Evolutionary conservation across 2,329 filamentous ascomycete species (phyloP).

Genomic region (Helotiales sp.): DNA sequence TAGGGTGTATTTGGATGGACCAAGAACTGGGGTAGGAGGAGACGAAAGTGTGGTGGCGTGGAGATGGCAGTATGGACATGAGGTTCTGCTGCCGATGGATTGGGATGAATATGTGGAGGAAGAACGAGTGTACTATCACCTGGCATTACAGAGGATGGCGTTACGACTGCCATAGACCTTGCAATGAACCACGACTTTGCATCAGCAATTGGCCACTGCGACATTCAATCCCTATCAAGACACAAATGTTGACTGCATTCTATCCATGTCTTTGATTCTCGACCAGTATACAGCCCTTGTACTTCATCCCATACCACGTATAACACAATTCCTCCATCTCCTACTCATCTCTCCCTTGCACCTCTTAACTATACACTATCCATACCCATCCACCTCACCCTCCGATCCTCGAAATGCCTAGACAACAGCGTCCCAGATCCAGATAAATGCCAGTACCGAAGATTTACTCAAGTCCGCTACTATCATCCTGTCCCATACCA

Average conservation of each 20-base stretch:
- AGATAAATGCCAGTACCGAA: no score
- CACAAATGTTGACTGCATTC: constrained; percentile 22
- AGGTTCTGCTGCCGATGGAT: not conserved
- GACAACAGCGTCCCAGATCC: not conserved
- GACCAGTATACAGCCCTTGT: constrained; percentile 14
- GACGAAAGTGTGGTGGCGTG: not conserved
- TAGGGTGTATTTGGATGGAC: constrained; percentile 21
- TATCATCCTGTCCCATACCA: no score
- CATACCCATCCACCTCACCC: not conserved
- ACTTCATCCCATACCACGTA: constrained; percentile 5
- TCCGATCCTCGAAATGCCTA: constrained; percentile 1
- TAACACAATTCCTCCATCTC: not conserved
- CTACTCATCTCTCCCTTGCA: no score
- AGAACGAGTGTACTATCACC: constrained; percentile 24
- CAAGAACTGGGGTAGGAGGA: not conserved
- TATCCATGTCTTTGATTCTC: constrained; percentile 19
- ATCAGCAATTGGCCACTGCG: not conserved
- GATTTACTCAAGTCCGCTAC: no score
- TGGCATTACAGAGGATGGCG: constrained; percentile 16
- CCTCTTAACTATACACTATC: constrained; percentile 21
- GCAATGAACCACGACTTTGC: constrained; percentile 16
- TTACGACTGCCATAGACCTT: constrained; percentile 19
- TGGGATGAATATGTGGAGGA: not conserved
- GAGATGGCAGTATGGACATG: not conserved
- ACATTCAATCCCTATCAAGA: not conserved